phyloP scores from a whole-genome alignment of 75 land plant species.

The Isoetes taiwanensis region DNA sequence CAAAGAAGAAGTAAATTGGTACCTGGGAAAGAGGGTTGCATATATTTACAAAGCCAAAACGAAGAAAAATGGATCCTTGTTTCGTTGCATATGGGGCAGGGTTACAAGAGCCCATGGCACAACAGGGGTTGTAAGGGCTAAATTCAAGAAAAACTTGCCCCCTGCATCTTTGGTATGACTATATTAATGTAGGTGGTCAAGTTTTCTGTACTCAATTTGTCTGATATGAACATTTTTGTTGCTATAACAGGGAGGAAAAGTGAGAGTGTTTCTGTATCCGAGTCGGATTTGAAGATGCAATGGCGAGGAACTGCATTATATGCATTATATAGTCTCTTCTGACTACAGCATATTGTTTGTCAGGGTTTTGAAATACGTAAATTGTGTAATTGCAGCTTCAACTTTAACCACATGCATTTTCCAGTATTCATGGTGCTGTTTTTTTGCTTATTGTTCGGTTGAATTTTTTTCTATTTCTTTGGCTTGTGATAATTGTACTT shows the following conservation, averaged over 20 bases:
- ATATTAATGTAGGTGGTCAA: background rate
- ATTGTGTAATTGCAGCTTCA: too few relatives aligned
- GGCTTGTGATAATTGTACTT: too few relatives aligned
- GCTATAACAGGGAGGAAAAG: slow-evolving; percentile 45
- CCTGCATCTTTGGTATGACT: slow-evolving; percentile 59
- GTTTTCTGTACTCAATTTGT: background rate
- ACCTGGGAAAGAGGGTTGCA: slow-evolving; percentile 13
- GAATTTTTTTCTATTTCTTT: too few relatives aligned
- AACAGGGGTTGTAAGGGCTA: slow-evolving; percentile 85
- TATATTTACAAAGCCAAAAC: slow-evolving; percentile 6
- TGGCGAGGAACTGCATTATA: too few relatives aligned
- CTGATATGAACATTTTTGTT: background rate
- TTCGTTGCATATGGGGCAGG: slow-evolving; percentile 84
- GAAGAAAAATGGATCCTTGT: slow-evolving; percentile 22
- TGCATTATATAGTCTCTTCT: too few relatives aligned
- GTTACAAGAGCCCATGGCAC: slow-evolving; percentile 79
- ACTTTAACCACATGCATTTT: too few relatives aligned
- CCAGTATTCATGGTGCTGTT: too few relatives aligned
- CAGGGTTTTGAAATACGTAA: too few relatives aligned
- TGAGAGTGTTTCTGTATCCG: slow-evolving; percentile 88
- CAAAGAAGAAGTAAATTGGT: slow-evolving; percentile 74
- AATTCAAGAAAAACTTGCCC: slow-evolving; percentile 72
- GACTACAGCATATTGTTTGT: too few relatives aligned
- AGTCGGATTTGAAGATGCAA: slow-evolving; percentile 82
- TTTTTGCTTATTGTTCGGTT: too few relatives aligned